phyloP scores from a whole-genome alignment of 1,139 yeast species.

The Hansenula lynferdii region DNA sequence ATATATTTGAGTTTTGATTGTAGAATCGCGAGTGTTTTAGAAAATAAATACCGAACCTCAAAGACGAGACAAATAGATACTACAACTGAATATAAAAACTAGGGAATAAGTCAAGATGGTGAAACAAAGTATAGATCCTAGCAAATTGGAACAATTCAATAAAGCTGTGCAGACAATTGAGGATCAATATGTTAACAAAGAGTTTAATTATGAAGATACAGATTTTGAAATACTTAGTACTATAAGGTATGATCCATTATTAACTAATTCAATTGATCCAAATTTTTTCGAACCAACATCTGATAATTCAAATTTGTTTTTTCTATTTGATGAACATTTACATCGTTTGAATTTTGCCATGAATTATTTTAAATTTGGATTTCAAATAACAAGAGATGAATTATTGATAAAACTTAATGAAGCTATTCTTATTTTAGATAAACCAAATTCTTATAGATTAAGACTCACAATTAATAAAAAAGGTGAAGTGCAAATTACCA shows the following conservation, averaged over 20 bases:
- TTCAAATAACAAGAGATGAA: constrained; percentile 36
- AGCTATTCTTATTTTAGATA: constrained; percentile 30
- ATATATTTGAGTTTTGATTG: too few species aligned
- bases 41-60: too few species aligned
- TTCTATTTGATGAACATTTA: constrained; percentile 60
- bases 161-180: neutral
- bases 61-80: too few species aligned
- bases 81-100: too few species aligned
- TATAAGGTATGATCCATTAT: constrained; percentile 63
- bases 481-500: constrained; percentile 51
- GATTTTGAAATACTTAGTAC: constrained; percentile 61
- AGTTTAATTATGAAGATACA: constrained; percentile 10
- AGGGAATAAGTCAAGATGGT: neutral
- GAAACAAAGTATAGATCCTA: neutral
- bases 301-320: constrained; percentile 40
- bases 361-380: constrained; percentile 47
- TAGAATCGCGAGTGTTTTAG: too few species aligned
- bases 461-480: constrained; percentile 45
- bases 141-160: neutral
- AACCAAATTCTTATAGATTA: constrained; percentile 45
- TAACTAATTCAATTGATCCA: constrained; percentile 7
- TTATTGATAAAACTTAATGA: constrained; percentile 41
- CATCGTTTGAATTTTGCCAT: constrained; percentile 52
- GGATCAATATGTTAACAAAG: constrained; percentile 2
- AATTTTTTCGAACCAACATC: constrained; percentile 12